Base-by-base conservation (phyloP, 306 rosid species). In the Vigna mungo region DNA sequence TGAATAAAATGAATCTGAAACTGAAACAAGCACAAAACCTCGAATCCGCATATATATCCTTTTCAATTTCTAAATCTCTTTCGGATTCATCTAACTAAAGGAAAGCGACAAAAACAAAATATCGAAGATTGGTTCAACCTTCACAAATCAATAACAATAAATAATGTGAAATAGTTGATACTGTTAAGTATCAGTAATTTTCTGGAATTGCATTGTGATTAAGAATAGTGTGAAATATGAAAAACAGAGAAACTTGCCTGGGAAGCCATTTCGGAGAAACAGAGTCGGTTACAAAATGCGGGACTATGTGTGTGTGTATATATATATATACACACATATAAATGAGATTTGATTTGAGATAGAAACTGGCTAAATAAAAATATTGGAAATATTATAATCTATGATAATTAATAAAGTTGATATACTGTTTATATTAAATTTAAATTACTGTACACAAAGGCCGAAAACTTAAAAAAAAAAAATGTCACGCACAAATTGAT, bases 161-260 rank as follows among this genome's bases (percentile, higher is more conserved):
- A 68, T 41, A n/a, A 66, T 16, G 34, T 77, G 47, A 66, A 39
- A 37, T 54, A 51, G 41, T 64, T 54, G 44, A 39, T 18, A 70
- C 49, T 36, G 10, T n/a, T 37, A 47, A 21, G 68, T 13, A 71
- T 64, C 9, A 36, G 76, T 58, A 68, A 60, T 69, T 13, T 54
- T 71, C 43, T 39, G 76, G 54, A 54, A 59, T 59, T 60, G 6
- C 43, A 56, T 56, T 15, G 11, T 67, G 68, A 75, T 61, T 62
- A 61, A 72, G 75, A 75, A 69, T 62, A 62, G 30, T 36, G 62
- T 53, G 21, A 36, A 69, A 4, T n/a, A n/a, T 61, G 69, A 36
- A 74, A 77, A 85, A 68, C 39, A 76, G 37, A 65, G 12, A 74
- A n/a, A 82, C 80, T 59, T 79, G 80, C 89, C 53, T 79, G 39